Conservation (phyloP, 148 eudicot species). For the Fagopyrum tataricum region DNA sequence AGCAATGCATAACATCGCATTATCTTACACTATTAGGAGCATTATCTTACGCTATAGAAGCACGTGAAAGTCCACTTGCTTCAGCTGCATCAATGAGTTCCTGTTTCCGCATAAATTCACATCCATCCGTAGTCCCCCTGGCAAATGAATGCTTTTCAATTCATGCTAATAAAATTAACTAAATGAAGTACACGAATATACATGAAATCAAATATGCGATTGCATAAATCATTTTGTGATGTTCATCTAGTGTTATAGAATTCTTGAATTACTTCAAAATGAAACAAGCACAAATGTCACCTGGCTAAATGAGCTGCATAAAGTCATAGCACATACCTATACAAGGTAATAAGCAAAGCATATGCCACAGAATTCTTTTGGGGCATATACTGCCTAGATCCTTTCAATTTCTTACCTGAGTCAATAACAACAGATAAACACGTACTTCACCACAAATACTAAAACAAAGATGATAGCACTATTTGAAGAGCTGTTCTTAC, state of each 20-base stretch:
- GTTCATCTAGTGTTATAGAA: not conserved
- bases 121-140: slow-evolving; percentile 50
- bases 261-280: not conserved
- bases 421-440: slow-evolving; percentile 3
- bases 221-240: not conserved
- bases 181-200: not conserved
- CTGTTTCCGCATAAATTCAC: slow-evolving; percentile 65
- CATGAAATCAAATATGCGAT: not conserved
- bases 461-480: slow-evolving; percentile 2
- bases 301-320: not conserved
- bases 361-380: slow-evolving; percentile 88
- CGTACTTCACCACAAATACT: not conserved
- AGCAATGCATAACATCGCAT: not conserved
- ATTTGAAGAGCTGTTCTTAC: slow-evolving; percentile 24
- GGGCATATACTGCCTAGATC: slow-evolving; percentile 55
- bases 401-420: slow-evolving; percentile 50
- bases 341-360: slow-evolving; percentile 69
- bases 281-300: not conserved
- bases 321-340: slow-evolving; percentile 39
- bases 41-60: slow-evolving; percentile 57
- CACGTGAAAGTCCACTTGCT: slow-evolving; percentile 92
- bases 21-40: not conserved
- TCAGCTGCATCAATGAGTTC: slow-evolving; percentile 95
- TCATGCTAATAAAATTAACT: not conserved
- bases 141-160: not conserved